Conservation (phyloP, 2,329 filamentous ascomycete species). For the Neofusicoccum umdonicola region DNA sequence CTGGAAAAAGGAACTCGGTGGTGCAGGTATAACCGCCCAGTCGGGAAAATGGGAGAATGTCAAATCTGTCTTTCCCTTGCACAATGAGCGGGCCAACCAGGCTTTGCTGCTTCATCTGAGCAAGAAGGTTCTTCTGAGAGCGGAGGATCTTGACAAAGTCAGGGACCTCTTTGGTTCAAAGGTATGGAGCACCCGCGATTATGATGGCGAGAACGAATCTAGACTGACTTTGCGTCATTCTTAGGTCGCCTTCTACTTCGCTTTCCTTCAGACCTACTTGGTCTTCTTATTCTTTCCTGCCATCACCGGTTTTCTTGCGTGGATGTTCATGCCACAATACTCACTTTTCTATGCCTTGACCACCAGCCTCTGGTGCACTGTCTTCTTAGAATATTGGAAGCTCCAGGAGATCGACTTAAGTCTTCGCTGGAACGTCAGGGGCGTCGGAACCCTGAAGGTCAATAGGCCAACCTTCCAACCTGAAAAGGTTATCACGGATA, state of each 20-base stretch:
- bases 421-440: constrained; percentile 34
- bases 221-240: neutral
- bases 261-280: constrained; percentile 35
- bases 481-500: constrained; percentile 27
- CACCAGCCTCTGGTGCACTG: constrained; percentile 34
- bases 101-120: constrained; percentile 73
- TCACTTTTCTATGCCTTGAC: constrained; percentile 31
- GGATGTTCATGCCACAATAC: constrained; percentile 31
- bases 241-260: constrained; percentile 34
- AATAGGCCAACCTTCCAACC: constrained; percentile 31
- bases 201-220: no score
- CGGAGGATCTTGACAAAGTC: constrained; percentile 69
- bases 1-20: constrained; percentile 69
- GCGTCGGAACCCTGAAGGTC: constrained; percentile 29
- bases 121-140: constrained; percentile 65
- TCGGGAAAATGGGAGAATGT: constrained; percentile 71
- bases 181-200: constrained; percentile 27
- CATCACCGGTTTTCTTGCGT: constrained; percentile 29
- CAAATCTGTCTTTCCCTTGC: constrained; percentile 72
- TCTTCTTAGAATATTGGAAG: constrained; percentile 37
- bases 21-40: constrained; percentile 71
- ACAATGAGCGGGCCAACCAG: constrained; percentile 73
- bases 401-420: constrained; percentile 32
- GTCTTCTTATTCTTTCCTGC: constrained; percentile 31
- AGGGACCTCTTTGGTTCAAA: constrained; percentile 75